A percentile compares a stretch with the other conserved stretches of the same genome.
phyloP scores from a whole-genome alignment of 2,329 filamentous ascomycete genomes.

The Aspergillus japonicus region DNA sequence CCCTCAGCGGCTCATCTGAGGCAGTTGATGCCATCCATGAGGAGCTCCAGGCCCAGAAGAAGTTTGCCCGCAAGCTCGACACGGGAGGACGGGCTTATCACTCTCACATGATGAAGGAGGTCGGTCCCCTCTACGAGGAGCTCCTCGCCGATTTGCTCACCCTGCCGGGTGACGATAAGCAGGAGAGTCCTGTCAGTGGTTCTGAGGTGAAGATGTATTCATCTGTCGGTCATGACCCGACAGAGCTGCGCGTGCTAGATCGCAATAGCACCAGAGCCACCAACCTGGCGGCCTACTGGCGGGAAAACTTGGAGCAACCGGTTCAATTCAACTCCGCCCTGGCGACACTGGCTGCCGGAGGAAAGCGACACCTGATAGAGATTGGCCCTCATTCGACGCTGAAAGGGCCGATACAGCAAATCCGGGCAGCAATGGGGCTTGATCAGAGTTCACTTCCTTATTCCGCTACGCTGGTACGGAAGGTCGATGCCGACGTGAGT shows the following conservation, averaged over 20 bases:
- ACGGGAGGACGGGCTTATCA: slow-evolving; percentile 27
- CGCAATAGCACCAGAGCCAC: not conserved
- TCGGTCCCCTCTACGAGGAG: not conserved
- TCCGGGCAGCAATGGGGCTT: not conserved
- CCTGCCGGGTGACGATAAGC: not conserved
- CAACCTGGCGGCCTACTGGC: slow-evolving; percentile 7
- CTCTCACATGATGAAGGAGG: slow-evolving; percentile 23
- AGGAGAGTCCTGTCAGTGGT: not conserved
- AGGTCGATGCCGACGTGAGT: not conserved
- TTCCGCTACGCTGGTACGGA: slow-evolving; percentile 4
- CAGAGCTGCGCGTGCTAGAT: no score
- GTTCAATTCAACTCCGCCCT: slow-evolving; percentile 7
- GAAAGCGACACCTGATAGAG: slow-evolving; percentile 5
- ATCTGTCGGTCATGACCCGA: no score
- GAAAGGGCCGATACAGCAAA: slow-evolving; percentile 5
- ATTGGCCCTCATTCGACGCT: slow-evolving; percentile 12
- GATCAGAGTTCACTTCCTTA: slow-evolving; percentile 3
- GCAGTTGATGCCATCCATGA: slow-evolving; percentile 21
- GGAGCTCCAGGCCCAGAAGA: slow-evolving; percentile 15
- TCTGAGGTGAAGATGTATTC: no score
- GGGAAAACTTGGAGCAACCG: slow-evolving; percentile 6
- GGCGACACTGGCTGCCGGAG: not conserved
- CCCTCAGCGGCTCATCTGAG: slow-evolving; percentile 34
- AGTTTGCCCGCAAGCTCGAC: slow-evolving; percentile 22
- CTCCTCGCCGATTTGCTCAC: not conserved